Evolutionary conservation across 257 asterid species (phyloP), one percentile per base, ranked within the genome.

Genomic region (Solanum neorickii): DNA sequence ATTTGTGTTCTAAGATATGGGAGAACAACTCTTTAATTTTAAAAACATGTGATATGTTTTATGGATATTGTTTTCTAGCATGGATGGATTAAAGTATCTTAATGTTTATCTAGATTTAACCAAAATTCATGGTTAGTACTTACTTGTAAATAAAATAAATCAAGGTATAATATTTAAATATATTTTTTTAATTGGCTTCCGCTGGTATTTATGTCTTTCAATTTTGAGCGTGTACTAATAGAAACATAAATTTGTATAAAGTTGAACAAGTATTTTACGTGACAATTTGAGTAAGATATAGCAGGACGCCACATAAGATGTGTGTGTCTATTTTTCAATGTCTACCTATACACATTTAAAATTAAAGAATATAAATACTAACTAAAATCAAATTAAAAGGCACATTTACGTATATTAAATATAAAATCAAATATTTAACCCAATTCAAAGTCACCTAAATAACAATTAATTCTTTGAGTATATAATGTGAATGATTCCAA

Each of bases 141-240:
- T 52, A 2, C 62, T 52, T 18, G n/a, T 16, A 52, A 52, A 52
- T 52, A 2, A 49, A 15, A 49, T 49, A 52, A 52, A 52, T 18
- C 2, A 1, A 16, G 23, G n/a, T n/a, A 18, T 1, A 52, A 52
- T 18, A 41, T 41, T 7, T 41, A 52, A 52, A 52, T 16, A 3
- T 16, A 8, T 18, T 0, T 15, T 15, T 52, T 52, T 0, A 52
- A 0, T 52, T 52, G 0, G 3, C 9, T 1, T 52, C 2, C 1
- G 2, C 2, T 16, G n/a, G 3, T 6, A 52, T 49, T 49, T 15
- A 49, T 49, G 1, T 49, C 6, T 0, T 49, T 49, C 0, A 49
- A 52, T 52, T 52, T 52, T 6, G 2, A 9, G 2, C 0, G 0
- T 52, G n/a, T 10, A 52, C 1, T 16, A 52, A 2, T 16, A 52